phyloP scores from a whole-genome alignment of 495 filamentous ascomycete genomes.

The Tetracladium marchalianum region DNA sequence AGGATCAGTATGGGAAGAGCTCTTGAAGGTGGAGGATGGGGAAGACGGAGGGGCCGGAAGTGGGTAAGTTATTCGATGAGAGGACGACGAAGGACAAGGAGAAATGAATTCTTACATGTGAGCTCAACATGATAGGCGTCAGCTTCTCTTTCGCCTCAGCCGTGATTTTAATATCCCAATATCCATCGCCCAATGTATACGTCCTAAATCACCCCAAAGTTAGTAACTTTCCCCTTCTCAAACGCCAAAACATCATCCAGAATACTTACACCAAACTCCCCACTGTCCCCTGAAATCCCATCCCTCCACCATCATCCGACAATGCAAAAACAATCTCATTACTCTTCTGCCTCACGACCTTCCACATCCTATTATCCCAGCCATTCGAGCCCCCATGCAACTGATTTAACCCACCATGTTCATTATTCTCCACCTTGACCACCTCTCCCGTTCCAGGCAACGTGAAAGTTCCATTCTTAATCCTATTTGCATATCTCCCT shows the following conservation, averaged over 20 bases:
- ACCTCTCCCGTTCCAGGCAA: conserved; percentile 70
- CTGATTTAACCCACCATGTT: conserved; percentile 42
- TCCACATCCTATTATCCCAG: conserved; percentile 77
- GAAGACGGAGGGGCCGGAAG: too few species aligned
- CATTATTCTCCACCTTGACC: conserved; percentile 29
- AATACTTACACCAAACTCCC: conserved; percentile 47
- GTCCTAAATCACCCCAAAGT: conserved; percentile 25
- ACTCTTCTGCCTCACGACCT: conserved; percentile 54
- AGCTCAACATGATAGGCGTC: conserved; percentile 59
- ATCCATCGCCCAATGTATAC: conserved; percentile 44
- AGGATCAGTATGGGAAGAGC: not conserved
- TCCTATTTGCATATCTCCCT: conserved; percentile 78
- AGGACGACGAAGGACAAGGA: not conserved
- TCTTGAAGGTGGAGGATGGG: not conserved
- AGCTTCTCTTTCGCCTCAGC: conserved; percentile 44
- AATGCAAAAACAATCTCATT: conserved; percentile 72
- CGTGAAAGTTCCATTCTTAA: conserved; percentile 74
- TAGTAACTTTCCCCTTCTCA: too few species aligned
- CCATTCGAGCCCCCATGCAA: conserved; percentile 76
- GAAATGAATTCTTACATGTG: conserved; percentile 25
- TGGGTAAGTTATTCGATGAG: too few species aligned
- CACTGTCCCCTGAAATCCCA: conserved; percentile 76
- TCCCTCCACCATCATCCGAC: conserved; percentile 56
- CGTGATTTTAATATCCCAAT: conserved; percentile 46
- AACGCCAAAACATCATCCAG: too few species aligned